Percentiles rank a stretch among this genome's conserved stretches.
These are phyloP conservation scores for Nannochloris sp. DNA, from an alignment of 139 green algal genomes.

Conservation along the genomic window DNA sequence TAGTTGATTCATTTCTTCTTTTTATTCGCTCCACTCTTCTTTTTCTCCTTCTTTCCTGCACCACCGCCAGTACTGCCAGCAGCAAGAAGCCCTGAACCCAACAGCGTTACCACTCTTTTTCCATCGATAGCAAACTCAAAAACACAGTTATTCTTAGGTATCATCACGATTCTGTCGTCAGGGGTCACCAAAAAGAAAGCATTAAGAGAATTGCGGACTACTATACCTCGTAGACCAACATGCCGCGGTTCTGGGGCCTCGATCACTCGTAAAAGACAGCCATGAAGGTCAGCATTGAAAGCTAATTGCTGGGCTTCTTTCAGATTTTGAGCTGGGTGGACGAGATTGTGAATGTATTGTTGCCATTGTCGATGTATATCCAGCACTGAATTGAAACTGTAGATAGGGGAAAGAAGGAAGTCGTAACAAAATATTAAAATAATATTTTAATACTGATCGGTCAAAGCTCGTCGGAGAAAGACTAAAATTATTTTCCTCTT, in stretches of 20 bases:
- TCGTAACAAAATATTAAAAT: too few species aligned
- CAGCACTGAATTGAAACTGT: too few species aligned
- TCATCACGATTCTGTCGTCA: background rate
- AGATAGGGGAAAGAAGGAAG: too few species aligned
- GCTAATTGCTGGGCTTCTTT: too few species aligned
- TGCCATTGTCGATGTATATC: too few species aligned
- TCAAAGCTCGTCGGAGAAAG: too few species aligned
- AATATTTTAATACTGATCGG: too few species aligned
- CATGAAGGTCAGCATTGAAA: conserved; percentile 1
- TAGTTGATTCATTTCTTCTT: background rate
- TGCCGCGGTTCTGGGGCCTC: background rate
- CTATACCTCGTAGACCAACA: background rate
- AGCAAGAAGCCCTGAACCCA: background rate
- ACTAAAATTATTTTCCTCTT: too few species aligned
- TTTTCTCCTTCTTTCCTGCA: background rate
- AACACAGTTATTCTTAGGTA: background rate
- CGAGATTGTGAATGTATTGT: too few species aligned
- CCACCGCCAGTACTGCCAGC: background rate
- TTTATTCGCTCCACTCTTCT: background rate
- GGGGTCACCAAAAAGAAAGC: background rate
- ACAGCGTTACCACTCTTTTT: background rate
- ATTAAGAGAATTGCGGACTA: background rate
- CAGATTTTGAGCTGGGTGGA: too few species aligned
- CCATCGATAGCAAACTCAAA: background rate
- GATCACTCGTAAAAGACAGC: background rate